Conservation (phyloP, 1,284 basidiomycete genomes). For the Austroboletus niveus region DNA sequence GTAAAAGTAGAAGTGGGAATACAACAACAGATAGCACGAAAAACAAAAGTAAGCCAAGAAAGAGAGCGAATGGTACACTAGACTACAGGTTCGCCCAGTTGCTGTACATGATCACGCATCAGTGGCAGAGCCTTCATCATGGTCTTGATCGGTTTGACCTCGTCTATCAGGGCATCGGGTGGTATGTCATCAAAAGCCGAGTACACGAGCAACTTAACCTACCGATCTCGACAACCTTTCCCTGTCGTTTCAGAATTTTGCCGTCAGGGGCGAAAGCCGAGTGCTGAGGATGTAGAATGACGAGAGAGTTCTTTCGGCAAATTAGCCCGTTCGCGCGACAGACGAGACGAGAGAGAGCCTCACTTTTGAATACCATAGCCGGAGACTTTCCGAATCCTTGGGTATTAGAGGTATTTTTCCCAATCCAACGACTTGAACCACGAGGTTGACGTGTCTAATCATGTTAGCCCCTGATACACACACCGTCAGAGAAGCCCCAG, state of each 20-base stretch:
- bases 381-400: constrained; percentile 48
- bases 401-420: constrained; percentile 56
- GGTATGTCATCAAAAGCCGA: constrained; percentile 1
- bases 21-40: constrained; percentile 7
- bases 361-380: constrained; percentile 66
- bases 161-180: constrained; percentile 40
- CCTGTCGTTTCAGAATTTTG: constrained; percentile 59
- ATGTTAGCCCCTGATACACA: constrained; percentile 44
- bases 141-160: constrained; percentile 59
- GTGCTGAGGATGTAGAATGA: constrained; percentile 61
- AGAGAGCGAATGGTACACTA: constrained; percentile 10
- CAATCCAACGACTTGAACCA: constrained; percentile 77
- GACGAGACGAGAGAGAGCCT: neutral
- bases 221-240: constrained; percentile 59
- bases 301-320: constrained; percentile 55
- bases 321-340: neutral
- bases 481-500: constrained; percentile 4
- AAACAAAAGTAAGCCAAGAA: neutral
- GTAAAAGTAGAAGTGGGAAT: constrained; percentile 5
- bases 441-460: constrained; percentile 60
- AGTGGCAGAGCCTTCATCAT: constrained; percentile 59
- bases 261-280: constrained; percentile 46
- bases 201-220: constrained; percentile 8
- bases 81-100: constrained; percentile 17
- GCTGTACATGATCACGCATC: constrained; percentile 52